These are phyloP conservation scores for Solanum chmielewskii DNA, from an alignment of 257 asterid species.

Conservation along the genomic window DNA sequence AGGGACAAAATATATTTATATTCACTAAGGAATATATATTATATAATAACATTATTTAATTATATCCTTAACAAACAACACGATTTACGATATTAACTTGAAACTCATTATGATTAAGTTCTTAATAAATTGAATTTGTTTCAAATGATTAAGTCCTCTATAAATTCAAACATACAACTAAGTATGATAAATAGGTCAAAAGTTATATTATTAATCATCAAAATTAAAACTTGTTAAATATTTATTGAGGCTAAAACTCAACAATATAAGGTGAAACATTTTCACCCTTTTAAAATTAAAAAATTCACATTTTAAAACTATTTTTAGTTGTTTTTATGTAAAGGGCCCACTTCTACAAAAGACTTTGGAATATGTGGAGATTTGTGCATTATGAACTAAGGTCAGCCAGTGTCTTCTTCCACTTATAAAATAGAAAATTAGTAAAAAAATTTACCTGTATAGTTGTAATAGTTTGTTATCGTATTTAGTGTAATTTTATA, in stretches of 20 bases:
- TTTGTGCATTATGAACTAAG: not conserved
- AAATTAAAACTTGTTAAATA: not conserved
- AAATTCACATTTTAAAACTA: not conserved
- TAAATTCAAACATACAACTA: not conserved
- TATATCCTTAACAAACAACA: no score
- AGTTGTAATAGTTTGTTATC: not conserved
- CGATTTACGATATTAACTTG: no score
- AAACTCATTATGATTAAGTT: not conserved
- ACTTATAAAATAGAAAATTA: not conserved
- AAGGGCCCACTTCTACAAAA: not conserved
- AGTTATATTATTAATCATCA: not conserved
- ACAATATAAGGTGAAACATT: not conserved
- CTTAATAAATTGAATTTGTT: no score
- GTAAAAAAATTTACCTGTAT: not conserved
- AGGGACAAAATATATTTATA: not conserved
- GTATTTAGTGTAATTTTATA: no score
- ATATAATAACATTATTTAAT: no score
- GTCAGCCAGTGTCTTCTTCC: not conserved
- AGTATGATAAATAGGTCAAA: not conserved
- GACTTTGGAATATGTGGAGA: not conserved
- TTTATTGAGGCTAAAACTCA: not conserved
- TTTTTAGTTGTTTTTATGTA: not conserved
- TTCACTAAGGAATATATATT: no score
- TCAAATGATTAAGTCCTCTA: not conserved
- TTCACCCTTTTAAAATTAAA: not conserved